Evolutionary conservation across 192 early-diverging fungal species (phyloP).

Genomic region (Neocallimastix lanati): DNA sequence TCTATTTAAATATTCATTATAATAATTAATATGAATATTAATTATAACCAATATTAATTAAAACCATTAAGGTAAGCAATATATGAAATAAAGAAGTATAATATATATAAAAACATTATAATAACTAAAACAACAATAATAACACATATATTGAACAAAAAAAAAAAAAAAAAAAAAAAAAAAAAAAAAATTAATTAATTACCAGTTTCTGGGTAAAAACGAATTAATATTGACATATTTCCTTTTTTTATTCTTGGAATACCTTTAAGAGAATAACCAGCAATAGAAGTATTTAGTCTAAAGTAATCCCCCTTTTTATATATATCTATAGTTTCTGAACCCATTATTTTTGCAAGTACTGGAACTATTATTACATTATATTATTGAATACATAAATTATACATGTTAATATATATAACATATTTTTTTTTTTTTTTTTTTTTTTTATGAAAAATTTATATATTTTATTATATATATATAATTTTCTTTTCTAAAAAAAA

Average conservation of each 20-base stretch:
- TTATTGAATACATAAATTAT: too few relatives aligned
- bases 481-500: too few relatives aligned
- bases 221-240: background rate
- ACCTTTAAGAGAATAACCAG: background rate
- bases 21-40: too few relatives aligned
- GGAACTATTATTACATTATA: background rate
- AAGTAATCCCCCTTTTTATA: background rate
- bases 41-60: too few relatives aligned
- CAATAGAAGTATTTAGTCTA: background rate
- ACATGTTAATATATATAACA: too few relatives aligned
- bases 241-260: background rate
- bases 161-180: too few relatives aligned
- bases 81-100: too few relatives aligned
- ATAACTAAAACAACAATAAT: background rate
- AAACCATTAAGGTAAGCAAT: too few relatives aligned
- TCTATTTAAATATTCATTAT: background rate
- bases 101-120: background rate
- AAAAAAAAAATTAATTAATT: background rate
- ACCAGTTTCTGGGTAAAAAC: background rate
- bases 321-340: background rate
- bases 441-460: too few relatives aligned
- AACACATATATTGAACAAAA: too few relatives aligned
- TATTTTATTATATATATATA: too few relatives aligned
- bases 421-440: too few relatives aligned
- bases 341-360: background rate